Conservation (phyloP, 2,329 filamentous ascomycete species). For the Fusarium vanettenii region DNA sequence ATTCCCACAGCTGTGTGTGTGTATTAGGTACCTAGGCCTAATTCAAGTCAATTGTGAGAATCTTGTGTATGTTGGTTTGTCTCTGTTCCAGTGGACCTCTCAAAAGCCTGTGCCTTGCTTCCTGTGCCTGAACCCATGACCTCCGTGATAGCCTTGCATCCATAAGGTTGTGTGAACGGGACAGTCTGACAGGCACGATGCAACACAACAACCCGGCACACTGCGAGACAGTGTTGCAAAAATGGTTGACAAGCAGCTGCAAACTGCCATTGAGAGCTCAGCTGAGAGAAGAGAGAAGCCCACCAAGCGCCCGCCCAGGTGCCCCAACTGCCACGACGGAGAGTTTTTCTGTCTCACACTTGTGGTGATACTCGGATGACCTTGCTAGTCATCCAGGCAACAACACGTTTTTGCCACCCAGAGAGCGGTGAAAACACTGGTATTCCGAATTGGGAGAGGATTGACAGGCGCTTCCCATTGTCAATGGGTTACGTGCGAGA, state of each 20-base stretch:
- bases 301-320: background rate
- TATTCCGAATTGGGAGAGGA: background rate
- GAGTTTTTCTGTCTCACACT: background rate
- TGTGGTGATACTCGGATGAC: background rate
- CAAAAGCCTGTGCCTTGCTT: no score
- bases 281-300: background rate
- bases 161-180: background rate
- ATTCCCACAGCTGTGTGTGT: no score
- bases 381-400: background rate
- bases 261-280: background rate
- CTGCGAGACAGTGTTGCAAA: background rate
- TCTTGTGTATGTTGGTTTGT: no score
- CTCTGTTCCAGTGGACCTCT: no score
- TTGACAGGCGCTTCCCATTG: background rate
- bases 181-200: background rate
- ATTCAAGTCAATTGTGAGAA: no score
- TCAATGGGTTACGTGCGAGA: background rate
- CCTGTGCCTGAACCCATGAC: background rate
- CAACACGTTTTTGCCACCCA: background rate
- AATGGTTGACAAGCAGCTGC: background rate
- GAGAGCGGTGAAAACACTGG: background rate
- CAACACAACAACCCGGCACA: background rate
- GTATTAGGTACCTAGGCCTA: no score
- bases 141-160: background rate
- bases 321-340: background rate